Evolutionary conservation across 2,329 filamentous ascomycete genomes (phyloP), one percentile per base, ranked within the genome.

Genomic region (Pyricularia pennisetigena): DNA sequence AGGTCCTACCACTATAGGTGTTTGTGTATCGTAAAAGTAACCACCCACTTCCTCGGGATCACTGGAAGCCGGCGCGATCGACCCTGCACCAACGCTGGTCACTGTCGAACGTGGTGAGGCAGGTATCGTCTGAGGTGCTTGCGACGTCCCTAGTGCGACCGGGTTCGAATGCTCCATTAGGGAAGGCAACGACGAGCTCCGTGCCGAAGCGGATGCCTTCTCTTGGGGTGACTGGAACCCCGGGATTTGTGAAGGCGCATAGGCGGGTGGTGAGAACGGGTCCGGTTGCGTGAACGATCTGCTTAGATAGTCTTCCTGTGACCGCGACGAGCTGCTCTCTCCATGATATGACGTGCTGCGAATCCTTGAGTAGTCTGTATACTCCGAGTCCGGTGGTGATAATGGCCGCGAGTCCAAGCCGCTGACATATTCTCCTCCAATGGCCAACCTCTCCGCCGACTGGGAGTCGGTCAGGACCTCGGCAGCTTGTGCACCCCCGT

Each of bases 1-100:
- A 5, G 63, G 20, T 2, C 23, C 63, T 24, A 75, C 72, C n/a
- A 75, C 71, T 49, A 75, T 70, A 1, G 74, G 72, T 1, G 73
- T 74, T 29, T 70, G 67, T 1, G 73, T 74, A 61, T 75, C 74
- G 26, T 57, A 57, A 29, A 59, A 54, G 41, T 66, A 66, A 12
- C 32, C 41, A 16, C 49, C 32, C 30, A 16, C 65, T 41, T 49
- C 32, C 14, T 29, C 49, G 5, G 32, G 20, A 35, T 66, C 65
- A 16, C 64, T 30, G 8, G 57, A 12, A 26, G 6, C 8, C 23
- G 23, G 57, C 23, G 57, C 23, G 16, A 26, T 61, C 57, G 57
- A 61, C 57, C 23, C 57, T 16, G 57, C 57, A 64, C 5, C 66
- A 49, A 16, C 59, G 29, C 12, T 69, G 68, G 12, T 65, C 67